Base-by-base conservation (phyloP, 192 early-diverging fungal genomes). In the Umbelopsis sp. region DNA sequence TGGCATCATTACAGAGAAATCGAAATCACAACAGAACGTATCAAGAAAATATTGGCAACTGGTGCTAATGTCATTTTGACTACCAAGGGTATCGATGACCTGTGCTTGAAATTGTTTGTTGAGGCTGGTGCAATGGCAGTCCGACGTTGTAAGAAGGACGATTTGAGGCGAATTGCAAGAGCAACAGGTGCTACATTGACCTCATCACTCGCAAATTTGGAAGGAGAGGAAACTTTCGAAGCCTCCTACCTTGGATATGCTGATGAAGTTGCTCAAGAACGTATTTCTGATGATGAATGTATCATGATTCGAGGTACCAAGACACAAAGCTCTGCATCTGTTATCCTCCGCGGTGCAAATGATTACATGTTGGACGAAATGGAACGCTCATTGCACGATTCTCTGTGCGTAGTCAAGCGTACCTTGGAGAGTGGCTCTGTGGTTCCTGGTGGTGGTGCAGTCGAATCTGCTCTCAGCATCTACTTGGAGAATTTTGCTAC, bases 311-410 rank as follows among this genome's bases (percentile, higher is more conserved):
- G 95, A 78, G 95, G 93, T 45, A 96, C 95, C 54, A 96, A 95
- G 81, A 77, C 80, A 34, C 93, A 96, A 81, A 90, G 86, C 16
- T 91, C 95, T 1, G 89, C 96, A 22, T 97, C 96, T 20, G 90
- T 99, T 41, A 96, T 99, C 72, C 87, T 99, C 77, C 96, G 98
- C 73, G 98, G 98, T 32, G 97, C 98, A 53, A 99, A 98, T 80
- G 98, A 99, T 77, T 99, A 92, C 74, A 97, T 98, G 96, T 85
- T 99, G 56, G 98, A 99, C 69, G 98, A 99, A 84, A 98, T 99
- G 97, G 98, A 99, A 81, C 88, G 98, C 59, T 93, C 95, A 25
- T 75, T 99, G 69, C 98, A 99, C 76, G 98, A 99, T 84, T 86
- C 90, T 45, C 74, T 99, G 72, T 96, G 94, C 75, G 95, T 95